These are phyloP conservation scores for Thelonectria olida DNA, from an alignment of 2,329 filamentous ascomycete genomes.

Conservation along the genomic window DNA sequence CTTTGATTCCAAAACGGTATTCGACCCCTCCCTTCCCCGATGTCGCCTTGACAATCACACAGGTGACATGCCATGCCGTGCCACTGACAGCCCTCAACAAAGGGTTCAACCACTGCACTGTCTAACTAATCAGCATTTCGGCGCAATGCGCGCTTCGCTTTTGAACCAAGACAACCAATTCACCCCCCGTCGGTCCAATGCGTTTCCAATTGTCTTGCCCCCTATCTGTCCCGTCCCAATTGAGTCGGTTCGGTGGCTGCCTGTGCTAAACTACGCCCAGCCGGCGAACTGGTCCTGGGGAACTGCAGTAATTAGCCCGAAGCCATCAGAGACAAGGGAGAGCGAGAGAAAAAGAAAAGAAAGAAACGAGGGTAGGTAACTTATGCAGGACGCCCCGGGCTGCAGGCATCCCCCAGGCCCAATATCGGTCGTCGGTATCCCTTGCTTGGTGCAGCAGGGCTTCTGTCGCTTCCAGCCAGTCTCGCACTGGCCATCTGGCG, in stretches of 20 bases:
- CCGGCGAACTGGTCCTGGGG: conserved; percentile 13
- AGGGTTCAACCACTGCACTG: background rate
- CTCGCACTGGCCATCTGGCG: conserved; percentile 27
- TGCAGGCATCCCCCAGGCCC: conserved; percentile 29
- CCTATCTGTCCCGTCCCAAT: conserved; percentile 3
- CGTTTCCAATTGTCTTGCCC: background rate
- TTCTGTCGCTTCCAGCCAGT: conserved; percentile 27
- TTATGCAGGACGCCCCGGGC: conserved; percentile 5
- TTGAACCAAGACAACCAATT: conserved; percentile 2
- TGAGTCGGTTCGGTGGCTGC: conserved; percentile 9
- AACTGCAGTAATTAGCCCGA: conserved; percentile 16
- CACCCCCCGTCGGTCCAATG: conserved; percentile 3
- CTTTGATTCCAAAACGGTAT: conserved; percentile 7
- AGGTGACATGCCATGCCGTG: conserved; percentile 19
- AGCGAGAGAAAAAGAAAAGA: background rate
- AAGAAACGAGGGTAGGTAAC: background rate
- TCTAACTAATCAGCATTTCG: background rate
- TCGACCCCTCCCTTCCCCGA: conserved; percentile 1
- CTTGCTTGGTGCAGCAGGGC: conserved; percentile 24
- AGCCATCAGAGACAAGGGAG: background rate
- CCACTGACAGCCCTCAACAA: conserved; percentile 1
- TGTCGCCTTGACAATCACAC: conserved; percentile 17
- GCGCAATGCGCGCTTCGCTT: conserved; percentile 15
- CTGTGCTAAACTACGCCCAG: background rate
- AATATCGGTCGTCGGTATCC: conserved; percentile 6